Evolutionary conservation across 768 basidiomycete species (phyloP), one percentile per base, ranked within the genome.

Genomic region (Hericium erinaceus): DNA sequence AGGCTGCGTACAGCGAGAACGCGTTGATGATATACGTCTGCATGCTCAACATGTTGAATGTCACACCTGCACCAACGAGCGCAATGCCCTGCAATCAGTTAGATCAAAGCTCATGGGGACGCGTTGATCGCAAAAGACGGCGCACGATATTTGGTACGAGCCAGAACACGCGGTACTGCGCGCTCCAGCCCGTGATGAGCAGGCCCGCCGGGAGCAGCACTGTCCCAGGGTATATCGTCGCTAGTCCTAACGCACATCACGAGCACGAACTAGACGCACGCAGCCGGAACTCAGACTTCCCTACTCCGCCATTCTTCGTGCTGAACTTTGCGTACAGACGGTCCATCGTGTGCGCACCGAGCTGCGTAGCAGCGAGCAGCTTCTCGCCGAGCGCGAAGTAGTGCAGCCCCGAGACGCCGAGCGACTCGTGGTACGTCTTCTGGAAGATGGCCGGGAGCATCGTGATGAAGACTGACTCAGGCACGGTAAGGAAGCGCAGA

Each of bases 361-460:
- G 11, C 64, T 72, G 76, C 2, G 83, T 80, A 0, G 78, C 77
- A 2, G 69, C 58, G 1, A 72, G 64, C n/a, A 87, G 68, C 2
- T 88, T 87, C 2, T 84, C 15, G 0, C 86, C 89, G 5, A 91
- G 75, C 0, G 88, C 79, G 57, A 91, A 72, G 61, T 89, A 93
- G 63, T 90, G 75, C 33, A 90, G 67, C 0, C 87, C 84, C 0
- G 80, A 75, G 52, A 85, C 82, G 4, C 87, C 84, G 10, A 77
- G 68, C 0, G 65, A 59, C 65, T 87, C 69, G 39, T 76, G 68
- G 64, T 91, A 92, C 0, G 75, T 67, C 3, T 71, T 69, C 54
- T 73, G 67, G 61, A 82, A 89, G 48, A 87, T 85, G 0, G 68
- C 61, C 0, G 87, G 81, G 28, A 89, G 78, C 0, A 79, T 85